Base-by-base conservation (phyloP, 1,284 basidiomycete species). In the Cutaneotrichosporon sp. region DNA sequence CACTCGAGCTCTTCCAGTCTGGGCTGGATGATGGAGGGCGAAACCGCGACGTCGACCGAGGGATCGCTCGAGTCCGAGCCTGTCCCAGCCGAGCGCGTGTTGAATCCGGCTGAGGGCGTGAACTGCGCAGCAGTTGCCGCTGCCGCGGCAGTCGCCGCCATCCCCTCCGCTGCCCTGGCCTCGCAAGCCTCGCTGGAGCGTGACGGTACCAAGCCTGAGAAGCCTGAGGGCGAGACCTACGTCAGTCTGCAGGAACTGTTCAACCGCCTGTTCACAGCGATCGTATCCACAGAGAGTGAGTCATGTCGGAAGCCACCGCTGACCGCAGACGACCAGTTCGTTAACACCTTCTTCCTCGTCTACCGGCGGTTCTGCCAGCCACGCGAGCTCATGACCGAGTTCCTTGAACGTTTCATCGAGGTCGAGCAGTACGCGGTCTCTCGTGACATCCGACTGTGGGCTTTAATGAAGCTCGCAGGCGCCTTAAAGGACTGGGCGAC, bases 361-460 rank as follows among this genome's bases (percentile, higher is more conserved):
- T 81, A 76, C 59, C 73, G 79, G 1, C 72, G 79, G 0, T 81
- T 80, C 55, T 73, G 70, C 24, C 59, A 64, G 6, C 75, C 79
- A 3, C 53, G 53, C 2, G 72, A 76, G 1, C 43, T 81, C 16
- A 72, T 81, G 67, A 58, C 62, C 5, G 70, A 75, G 62, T 74
- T 80, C 47, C 60, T 71, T 13, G 67, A 71, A 4, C 66, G 76
- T 24, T 72, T 75, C 62, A 56, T 65, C 34, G 71, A 76, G 52
- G 65, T 78, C 9, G 68, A 72, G 54, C 52, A 60, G 13, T 72
- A 72, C 59, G 68, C 67, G 11, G 67, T 76, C 11, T 66, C 73
- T 2, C 67, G 67, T n/a, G 75, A 78, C 55, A 66, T 74, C 36
- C 67, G 67, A 46, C 66, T 74, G 36, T 78, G 78, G 76, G 69